phyloP scores from a whole-genome alignment of 2,329 filamentous ascomycete genomes.

The Leptosphaerulina australis region DNA sequence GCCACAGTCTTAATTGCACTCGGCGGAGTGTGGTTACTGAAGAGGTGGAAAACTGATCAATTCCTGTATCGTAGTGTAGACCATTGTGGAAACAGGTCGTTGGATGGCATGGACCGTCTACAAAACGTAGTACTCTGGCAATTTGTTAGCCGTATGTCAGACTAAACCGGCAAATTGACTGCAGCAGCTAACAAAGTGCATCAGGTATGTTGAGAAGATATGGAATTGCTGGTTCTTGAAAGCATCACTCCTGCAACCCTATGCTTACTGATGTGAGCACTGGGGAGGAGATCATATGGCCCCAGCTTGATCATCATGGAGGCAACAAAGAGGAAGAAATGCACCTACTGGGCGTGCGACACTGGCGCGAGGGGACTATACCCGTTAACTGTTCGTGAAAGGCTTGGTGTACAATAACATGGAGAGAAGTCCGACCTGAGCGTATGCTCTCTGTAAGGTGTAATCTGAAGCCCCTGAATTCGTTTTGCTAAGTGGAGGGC shows the following conservation, averaged over 20 bases:
- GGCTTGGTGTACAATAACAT: not conserved
- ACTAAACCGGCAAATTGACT: not conserved
- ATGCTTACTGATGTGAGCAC: not conserved
- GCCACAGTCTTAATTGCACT: not conserved
- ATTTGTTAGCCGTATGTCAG: conserved; percentile 1
- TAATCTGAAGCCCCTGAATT: not conserved
- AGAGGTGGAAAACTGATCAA: not conserved
- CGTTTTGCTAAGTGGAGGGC: not conserved
- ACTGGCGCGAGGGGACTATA: not conserved
- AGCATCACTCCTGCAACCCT: conserved; percentile 32
- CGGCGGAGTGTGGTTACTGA: not conserved
- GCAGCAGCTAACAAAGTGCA: not conserved
- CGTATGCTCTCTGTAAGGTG: not conserved
- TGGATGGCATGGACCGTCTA: not conserved
- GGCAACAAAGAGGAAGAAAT: not conserved
- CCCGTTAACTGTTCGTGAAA: not conserved
- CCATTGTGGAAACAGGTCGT: not conserved
- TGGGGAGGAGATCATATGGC: conserved; percentile 40
- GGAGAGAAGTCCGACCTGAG: not conserved
- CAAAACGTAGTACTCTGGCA: not conserved
- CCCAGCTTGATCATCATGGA: conserved; percentile 45
- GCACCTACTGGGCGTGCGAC: conserved; percentile 18
- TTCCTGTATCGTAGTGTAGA: not conserved
- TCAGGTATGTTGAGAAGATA: conserved; percentile 38
- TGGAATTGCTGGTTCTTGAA: conserved; percentile 30